Base-by-base conservation (phyloP, 768 basidiomycete species). In the Russula sp. region DNA sequence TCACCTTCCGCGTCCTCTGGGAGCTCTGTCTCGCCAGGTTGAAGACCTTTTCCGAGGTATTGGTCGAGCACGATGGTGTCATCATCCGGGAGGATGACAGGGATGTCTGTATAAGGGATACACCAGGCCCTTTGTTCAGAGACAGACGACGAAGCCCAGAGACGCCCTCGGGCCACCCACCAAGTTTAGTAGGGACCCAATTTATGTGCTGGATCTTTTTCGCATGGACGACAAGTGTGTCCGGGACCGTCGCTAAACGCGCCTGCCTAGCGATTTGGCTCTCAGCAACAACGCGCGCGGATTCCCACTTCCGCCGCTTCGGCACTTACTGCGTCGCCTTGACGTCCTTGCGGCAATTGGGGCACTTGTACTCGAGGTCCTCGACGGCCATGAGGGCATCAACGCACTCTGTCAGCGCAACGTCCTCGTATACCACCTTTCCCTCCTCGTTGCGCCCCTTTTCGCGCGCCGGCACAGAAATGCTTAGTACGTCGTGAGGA, bases 101-200 rank as follows among this genome's bases (percentile, higher is more conserved):
- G 94, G 38, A 98, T 90, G 64, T 97, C 96, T 94, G 20, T 11
- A 66, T 18, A 7, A 60, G 25, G 20, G 22, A 18, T 18, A 13
- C 43, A 18, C 46, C 7, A n/a, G 20, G n/a, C 2, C 5, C 3
- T n/a, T 32, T 20, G 25, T 35, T 69, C 9, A 59, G 34, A 42
- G 56, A 18, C 42, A 10, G 16, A 49, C 36, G 16, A 49, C 36
- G 35, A 36, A 22, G 18, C 20, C 45, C 25, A 38, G 10, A 22
- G 14, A 32, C 18, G 10, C 39, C 8, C 13, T 7, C 8, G 41
- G 4, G 16, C 36, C 36, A 46, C 83, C 18, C 64, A 93, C 93
- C 92, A 34, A 98, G 79, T 74, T 99, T 99, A 3, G 87, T 81
- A 0, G 97, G 97, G 1, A 99, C 92, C 97, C 97, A 98, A 67